Evolutionary conservation across 2,329 filamentous ascomycete species (phyloP).

Genomic region (Pleochaeta shiraiana): DNA sequence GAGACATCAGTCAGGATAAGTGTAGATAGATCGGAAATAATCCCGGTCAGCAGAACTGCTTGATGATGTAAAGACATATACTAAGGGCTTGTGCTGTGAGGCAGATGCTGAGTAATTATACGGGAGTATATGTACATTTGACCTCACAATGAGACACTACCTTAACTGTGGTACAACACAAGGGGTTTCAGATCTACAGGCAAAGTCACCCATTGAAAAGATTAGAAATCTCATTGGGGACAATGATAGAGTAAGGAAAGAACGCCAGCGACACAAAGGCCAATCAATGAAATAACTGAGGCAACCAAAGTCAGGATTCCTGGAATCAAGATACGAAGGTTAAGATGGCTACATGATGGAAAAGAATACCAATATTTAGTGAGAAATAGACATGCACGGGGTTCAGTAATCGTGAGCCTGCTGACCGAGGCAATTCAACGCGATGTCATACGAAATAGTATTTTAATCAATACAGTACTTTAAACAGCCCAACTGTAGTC

Average conservation of each 20-base stretch:
- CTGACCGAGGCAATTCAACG: neutral
- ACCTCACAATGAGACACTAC: neutral
- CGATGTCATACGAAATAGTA: neutral
- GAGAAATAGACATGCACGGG: neutral
- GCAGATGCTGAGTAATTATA: neutral
- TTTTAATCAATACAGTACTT: neutral
- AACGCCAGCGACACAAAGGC: neutral
- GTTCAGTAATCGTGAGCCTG: neutral
- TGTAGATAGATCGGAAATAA: neutral
- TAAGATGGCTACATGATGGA: neutral
- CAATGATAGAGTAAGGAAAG: neutral
- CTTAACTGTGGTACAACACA: neutral
- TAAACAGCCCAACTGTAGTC: neutral
- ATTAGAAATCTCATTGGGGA: neutral
- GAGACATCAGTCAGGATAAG: neutral
- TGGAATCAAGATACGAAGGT: neutral
- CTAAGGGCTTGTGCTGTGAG: neutral
- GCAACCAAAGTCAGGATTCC: neutral
- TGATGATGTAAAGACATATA: neutral
- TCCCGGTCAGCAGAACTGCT: neutral
- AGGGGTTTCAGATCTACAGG: neutral
- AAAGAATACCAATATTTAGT: neutral
- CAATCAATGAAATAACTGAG: neutral
- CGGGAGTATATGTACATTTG: neutral
- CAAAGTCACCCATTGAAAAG: neutral